Evolutionary conservation across 2,329 filamentous ascomycete genomes (phyloP).

Genomic region (Akanthomyces lecanii): DNA sequence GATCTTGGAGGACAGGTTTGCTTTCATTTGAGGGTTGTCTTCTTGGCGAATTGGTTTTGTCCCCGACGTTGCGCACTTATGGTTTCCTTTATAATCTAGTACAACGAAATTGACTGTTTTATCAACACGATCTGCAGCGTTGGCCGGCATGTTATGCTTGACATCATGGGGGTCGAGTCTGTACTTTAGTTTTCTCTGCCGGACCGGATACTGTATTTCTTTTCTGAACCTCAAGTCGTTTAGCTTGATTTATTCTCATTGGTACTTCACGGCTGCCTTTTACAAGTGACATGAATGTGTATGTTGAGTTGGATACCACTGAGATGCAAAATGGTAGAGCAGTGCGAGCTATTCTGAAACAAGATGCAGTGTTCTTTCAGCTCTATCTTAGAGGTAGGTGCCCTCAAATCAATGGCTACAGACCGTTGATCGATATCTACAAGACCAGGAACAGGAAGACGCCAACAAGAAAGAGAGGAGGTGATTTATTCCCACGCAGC

Average conservation of each 20-base stretch:
- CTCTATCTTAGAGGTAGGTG: neutral
- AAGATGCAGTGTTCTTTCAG: neutral
- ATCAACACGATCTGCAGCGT: conserved; percentile 6
- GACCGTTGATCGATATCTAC: neutral
- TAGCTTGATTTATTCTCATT: conserved; percentile 12
- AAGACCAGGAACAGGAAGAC: neutral
- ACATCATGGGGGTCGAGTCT: conserved; percentile 9
- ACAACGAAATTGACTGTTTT: conserved; percentile 17
- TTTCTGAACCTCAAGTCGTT: conserved; percentile 7
- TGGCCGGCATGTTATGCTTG: neutral
- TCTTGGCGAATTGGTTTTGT: conserved; percentile 18
- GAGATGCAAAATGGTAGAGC: neutral
- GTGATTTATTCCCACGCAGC: neutral
- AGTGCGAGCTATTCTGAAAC: neutral
- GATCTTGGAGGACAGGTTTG: conserved; percentile 18
- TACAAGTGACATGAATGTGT: neutral
- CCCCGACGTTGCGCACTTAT: conserved; percentile 16
- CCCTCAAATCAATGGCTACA: neutral
- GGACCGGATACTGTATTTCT: conserved; percentile 13
- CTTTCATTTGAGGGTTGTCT: conserved; percentile 17
- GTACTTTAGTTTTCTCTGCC: conserved; percentile 12
- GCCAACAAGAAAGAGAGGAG: neutral
- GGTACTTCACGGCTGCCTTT: neutral
- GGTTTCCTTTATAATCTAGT: conserved; percentile 19
- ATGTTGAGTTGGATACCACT: neutral